Evolutionary conservation across 352 stramenopile genomes (phyloP).

Genomic region (Elongisporangium anandrum): DNA sequence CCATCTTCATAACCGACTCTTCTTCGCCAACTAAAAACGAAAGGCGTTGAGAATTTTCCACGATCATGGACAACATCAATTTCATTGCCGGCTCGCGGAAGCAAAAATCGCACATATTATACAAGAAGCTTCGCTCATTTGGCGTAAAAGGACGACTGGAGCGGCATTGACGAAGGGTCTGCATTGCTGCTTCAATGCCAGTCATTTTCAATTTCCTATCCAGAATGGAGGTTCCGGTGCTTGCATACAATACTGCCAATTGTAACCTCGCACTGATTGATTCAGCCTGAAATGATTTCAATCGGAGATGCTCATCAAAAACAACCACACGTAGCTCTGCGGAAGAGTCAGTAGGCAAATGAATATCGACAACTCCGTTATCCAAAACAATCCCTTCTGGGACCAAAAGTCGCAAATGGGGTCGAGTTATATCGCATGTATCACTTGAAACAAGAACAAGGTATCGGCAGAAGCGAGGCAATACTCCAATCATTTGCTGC

Average conservation of each 20-base stretch:
- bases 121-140: slow-evolving; percentile 16
- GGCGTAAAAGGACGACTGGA: slow-evolving; percentile 24
- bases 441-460: slow-evolving; percentile 17
- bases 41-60: slow-evolving; percentile 19
- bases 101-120: slow-evolving; percentile 20
- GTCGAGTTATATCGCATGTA: not conserved
- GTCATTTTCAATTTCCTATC: slow-evolving; percentile 37
- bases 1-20: not conserved
- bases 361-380: slow-evolving; percentile 7
- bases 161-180: slow-evolving; percentile 32
- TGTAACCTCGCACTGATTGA: slow-evolving; percentile 33
- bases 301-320: slow-evolving; percentile 29
- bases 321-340: slow-evolving; percentile 14
- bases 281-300: slow-evolving; percentile 26
- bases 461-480: slow-evolving; percentile 34
- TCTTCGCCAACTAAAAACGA: slow-evolving; percentile 17
- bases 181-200: slow-evolving; percentile 32
- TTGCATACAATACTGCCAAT: slow-evolving; percentile 30
- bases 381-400: not conserved
- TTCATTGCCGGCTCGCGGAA: slow-evolving; percentile 36
- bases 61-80: slow-evolving; percentile 23
- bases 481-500: slow-evolving; percentile 37
- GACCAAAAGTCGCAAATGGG: not conserved
- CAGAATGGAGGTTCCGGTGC: slow-evolving; percentile 20
- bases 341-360: slow-evolving; percentile 3